These are phyloP conservation scores for Phytophthora megakarya DNA, from an alignment of 352 stramenopile species.

Conservation along the genomic window DNA sequence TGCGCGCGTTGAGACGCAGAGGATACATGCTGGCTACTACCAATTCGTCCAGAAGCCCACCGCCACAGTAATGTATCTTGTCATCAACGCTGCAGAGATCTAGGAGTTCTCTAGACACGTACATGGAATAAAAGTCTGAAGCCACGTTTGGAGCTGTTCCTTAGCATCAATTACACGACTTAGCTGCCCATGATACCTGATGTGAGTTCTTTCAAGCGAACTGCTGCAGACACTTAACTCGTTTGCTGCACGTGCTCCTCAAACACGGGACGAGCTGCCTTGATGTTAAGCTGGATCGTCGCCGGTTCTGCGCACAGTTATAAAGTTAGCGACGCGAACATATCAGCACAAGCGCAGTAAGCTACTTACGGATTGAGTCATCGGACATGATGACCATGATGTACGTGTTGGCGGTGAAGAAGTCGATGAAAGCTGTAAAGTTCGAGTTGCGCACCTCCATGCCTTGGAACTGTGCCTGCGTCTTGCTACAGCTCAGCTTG, in stretches of 20 bases:
- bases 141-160: conserved; percentile 9
- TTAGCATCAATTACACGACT: conserved; percentile 4
- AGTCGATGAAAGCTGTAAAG: conserved; percentile 98
- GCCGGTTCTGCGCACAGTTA: conserved; percentile 70
- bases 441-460: conserved; percentile 98
- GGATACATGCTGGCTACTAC: conserved; percentile 71
- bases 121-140: conserved; percentile 29
- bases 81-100: conserved; percentile 17
- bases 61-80: conserved; percentile 24
- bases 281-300: conserved; percentile 97
- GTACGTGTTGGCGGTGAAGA: conserved; percentile 98
- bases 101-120: not conserved
- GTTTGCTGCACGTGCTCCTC: conserved; percentile 96
- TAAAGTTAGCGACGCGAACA: not conserved
- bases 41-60: conserved; percentile 18
- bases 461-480: conserved; percentile 97
- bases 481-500: conserved; percentile 99
- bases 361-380: conserved; percentile 77
- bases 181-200: too few relatives aligned
- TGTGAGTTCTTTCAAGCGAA: too few relatives aligned
- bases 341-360: not conserved
- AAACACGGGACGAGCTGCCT: conserved; percentile 95
- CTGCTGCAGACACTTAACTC: conserved; percentile 43
- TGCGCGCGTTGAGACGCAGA: conserved; percentile 68
- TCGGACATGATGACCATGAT: conserved; percentile 99